These are phyloP conservation scores for Austroboletus rostrupii DNA, from an alignment of 1,284 basidiomycete genomes.

Conservation along the genomic window DNA sequence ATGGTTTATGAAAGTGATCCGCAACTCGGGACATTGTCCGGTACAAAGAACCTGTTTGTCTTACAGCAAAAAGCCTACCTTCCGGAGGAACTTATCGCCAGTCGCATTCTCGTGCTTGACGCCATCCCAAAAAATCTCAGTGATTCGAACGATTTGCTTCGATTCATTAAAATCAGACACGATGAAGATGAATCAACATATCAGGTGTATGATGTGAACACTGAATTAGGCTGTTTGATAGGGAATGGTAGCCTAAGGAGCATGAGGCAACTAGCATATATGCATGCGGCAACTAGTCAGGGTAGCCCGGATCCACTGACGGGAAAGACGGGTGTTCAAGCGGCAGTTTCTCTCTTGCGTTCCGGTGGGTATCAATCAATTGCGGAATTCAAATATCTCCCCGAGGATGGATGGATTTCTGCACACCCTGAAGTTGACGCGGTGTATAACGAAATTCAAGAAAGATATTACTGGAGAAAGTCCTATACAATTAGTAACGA, in stretches of 20 bases:
- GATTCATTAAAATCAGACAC: background rate
- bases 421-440: background rate
- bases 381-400: too few relatives aligned
- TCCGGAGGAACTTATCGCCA: background rate
- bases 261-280: background rate
- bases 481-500: too few relatives aligned
- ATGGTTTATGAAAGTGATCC: background rate
- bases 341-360: background rate
- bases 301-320: background rate
- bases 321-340: background rate
- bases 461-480: background rate
- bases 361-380: background rate
- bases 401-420: background rate
- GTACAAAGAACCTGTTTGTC: background rate
- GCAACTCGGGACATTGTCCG: background rate
- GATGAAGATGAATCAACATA: background rate
- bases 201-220: background rate
- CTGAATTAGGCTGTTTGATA: background rate
- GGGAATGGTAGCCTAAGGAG: background rate
- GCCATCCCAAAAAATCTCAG: background rate
- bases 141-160: background rate
- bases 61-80: background rate
- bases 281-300: background rate
- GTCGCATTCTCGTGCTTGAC: background rate
- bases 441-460: background rate